Conservation (phyloP, 2,329 filamentous ascomycete genomes). For the Fusarium nygamai region DNA sequence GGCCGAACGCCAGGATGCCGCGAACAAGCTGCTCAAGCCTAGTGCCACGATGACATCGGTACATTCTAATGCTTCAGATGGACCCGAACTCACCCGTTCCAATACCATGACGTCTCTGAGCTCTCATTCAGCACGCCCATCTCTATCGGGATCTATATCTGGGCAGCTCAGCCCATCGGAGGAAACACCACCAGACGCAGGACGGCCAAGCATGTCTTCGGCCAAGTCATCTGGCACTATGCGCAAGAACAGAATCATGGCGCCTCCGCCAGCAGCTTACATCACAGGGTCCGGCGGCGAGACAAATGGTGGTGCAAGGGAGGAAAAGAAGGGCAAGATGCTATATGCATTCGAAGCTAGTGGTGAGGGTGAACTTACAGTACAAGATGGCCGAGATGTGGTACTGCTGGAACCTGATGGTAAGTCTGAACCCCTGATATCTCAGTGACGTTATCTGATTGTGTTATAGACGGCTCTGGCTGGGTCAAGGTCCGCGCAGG, state of each 20-base stretch:
- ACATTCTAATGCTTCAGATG: conserved; percentile 68
- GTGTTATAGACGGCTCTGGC: conserved; percentile 80
- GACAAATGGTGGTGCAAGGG: conserved; percentile 54
- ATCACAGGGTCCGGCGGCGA: conserved; percentile 70
- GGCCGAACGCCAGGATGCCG: conserved; percentile 81
- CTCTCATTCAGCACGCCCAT: conserved; percentile 83
- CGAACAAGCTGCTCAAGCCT: conserved; percentile 68
- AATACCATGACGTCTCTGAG: conserved; percentile 92
- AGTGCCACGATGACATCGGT: conserved; percentile 49
- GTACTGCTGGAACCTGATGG: conserved; percentile 86
- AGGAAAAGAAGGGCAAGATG: conserved; percentile 81
- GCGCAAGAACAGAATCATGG: conserved; percentile 79
- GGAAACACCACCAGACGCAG: conserved; percentile 51
- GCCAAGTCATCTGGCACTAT: conserved; percentile 42
- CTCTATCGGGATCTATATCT: conserved; percentile 71
- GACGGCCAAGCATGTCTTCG: conserved; percentile 44
- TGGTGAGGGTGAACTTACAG: conserved; percentile 82
- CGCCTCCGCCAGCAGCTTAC: conserved; percentile 86
- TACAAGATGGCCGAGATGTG: conserved; percentile 82
- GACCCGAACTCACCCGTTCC: conserved; percentile 76
- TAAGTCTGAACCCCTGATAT: conserved; percentile 57
- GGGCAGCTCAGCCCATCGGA: conserved; percentile 61
- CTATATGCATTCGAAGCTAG: conserved; percentile 85
- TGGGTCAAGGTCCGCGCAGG: conserved; percentile 88
- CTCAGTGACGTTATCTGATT: conserved; percentile 13